Evolutionary conservation across 352 stramenopile genomes (phyloP), one percentile per base, ranked within the genome.

Genomic region (Globisporangium ultimum): DNA sequence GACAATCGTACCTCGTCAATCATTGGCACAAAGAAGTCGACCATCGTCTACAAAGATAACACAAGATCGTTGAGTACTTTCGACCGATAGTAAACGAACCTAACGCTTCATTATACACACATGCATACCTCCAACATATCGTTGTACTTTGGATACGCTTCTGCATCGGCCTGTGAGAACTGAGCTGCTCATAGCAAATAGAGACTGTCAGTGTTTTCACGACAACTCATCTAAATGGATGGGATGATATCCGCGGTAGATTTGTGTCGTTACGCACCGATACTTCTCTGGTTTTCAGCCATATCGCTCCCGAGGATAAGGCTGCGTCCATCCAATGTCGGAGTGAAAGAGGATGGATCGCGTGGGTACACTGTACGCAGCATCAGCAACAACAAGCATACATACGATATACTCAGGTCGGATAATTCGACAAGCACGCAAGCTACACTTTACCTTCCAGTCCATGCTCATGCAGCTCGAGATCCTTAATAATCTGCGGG

Each of bases 291-390:
- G n/a, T 85, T 94, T 48, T 82, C 61, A 13, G 66, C n/a, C 74
- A 89, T 91, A 62, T 93, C 71, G 24, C 75, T 78, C 1, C 84
- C 87, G 3, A 96, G 78, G 51, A 97, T 80, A 40, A 97, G 74
- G 41, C 74, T 92, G 21, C 81, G 66, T 0, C 88, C 84, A 48
- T 88, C 81, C 41, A 86, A 61, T 15, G 77, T 94, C 9, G 89
- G 89, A 14, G 89, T 97, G 58, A 97, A 97, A 32, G 89, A 97
- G 3, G 81, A 89, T 17, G 87, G 89, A 55, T 96, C 82, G 1
- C 89, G 69, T 22, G 89, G 75, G 21, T 87, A 91, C 40, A 93
- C 80, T 92, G 48, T 12, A 5, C n/a, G 15, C 12, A 34, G 11
- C 13, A 42, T 51, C 43, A 49, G 12, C 18, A 22, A 32, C 50